These are phyloP conservation scores for Rhizophagus clarus DNA, from an alignment of 192 early-diverging fungal genomes.

Conservation along the genomic window DNA sequence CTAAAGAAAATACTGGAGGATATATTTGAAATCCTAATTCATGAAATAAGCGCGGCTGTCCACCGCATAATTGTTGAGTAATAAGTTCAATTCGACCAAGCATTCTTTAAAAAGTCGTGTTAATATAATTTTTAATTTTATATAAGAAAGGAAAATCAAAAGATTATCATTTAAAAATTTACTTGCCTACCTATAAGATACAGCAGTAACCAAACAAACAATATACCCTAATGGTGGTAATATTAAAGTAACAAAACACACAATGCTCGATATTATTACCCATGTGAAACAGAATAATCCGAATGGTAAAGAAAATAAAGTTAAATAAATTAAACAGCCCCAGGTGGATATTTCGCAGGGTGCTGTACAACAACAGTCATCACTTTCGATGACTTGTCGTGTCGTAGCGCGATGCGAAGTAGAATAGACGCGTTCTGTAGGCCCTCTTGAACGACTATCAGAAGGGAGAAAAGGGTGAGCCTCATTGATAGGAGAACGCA, in stretches of 20 bases:
- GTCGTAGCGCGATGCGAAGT: neutral
- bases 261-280: neutral
- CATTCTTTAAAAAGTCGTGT: neutral
- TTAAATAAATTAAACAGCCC: slow-evolving; percentile 14
- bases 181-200: neutral
- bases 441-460: neutral
- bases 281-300: slow-evolving; percentile 1
- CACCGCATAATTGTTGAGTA: neutral
- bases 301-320: slow-evolving; percentile 7
- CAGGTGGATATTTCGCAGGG: neutral
- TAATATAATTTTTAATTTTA: neutral
- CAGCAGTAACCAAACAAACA: neutral
- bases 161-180: neutral
- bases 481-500: neutral
- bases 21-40: neutral
- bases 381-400: neutral
- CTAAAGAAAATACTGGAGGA: slow-evolving; percentile 12
- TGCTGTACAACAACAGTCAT: neutral
- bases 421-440: neutral
- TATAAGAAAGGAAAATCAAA: neutral
- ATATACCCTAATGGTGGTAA: neutral
- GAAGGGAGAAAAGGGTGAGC: neutral
- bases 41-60: neutral
- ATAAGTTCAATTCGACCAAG: neutral
- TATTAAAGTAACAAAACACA: neutral